Conservation (phyloP, 257 asterid genomes). For the Ehretia macrophylla region DNA sequence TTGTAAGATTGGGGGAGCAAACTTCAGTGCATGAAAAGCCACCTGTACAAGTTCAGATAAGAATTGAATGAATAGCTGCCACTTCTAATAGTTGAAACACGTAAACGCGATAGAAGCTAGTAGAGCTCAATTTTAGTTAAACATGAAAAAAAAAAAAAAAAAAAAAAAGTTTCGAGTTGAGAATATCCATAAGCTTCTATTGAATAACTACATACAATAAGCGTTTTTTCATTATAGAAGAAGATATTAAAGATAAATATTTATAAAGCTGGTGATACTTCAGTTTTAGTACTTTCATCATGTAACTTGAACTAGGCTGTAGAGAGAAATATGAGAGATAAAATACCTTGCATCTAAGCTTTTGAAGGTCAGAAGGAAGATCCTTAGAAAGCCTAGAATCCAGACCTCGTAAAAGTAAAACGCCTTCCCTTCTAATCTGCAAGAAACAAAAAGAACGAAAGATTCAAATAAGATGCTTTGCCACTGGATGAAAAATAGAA, state of each 20-base stretch:
- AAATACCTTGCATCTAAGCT: slow-evolving; percentile 95
- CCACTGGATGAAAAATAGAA: background rate
- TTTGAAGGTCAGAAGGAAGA: slow-evolving; percentile 96
- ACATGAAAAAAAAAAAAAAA: no score
- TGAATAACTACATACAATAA: no score
- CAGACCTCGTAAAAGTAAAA: slow-evolving; percentile 74
- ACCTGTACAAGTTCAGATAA: slow-evolving; percentile 44
- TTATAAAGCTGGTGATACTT: background rate
- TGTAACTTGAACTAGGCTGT: background rate
- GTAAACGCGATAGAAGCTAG: no score
- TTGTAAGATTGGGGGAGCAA: slow-evolving; percentile 60
- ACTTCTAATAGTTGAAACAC: no score
- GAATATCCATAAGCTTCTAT: no score
- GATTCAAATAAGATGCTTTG: slow-evolving; percentile 2
- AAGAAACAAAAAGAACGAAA: slow-evolving; percentile 13
- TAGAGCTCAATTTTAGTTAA: no score
- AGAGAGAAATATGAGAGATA: background rate
- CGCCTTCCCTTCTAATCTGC: slow-evolving; percentile 86
- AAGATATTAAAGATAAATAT: no score
- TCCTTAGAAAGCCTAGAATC: slow-evolving; percentile 97
- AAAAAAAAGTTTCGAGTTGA: no score
- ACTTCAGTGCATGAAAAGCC: slow-evolving; percentile 82
- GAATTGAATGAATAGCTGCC: background rate
- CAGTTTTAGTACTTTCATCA: background rate
- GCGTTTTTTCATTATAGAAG: no score